Conservation (phyloP, 495 filamentous ascomycete species). For the Neurospora sp. region DNA sequence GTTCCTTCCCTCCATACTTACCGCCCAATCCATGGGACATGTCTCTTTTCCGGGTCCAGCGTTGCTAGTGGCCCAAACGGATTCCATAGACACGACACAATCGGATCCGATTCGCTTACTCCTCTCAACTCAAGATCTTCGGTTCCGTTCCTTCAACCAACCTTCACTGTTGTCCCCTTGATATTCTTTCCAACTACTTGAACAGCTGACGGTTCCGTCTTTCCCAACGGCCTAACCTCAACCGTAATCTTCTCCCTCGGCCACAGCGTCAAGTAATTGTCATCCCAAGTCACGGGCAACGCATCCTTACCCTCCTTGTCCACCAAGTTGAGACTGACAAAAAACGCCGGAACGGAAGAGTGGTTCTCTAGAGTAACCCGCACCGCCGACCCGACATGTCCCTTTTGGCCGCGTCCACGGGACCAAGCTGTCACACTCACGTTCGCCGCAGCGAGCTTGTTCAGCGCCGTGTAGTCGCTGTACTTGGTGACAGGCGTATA, state of each 20-base stretch:
- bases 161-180: background rate
- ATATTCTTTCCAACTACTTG: constrained; percentile 15
- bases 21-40: background rate
- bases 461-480: constrained; percentile 40
- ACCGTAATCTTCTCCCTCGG: constrained; percentile 39
- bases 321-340: constrained; percentile 40
- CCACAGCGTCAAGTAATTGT: constrained; percentile 55
- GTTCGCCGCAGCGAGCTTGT: constrained; percentile 26
- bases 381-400: background rate
- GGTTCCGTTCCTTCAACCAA: background rate
- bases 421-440: constrained; percentile 21
- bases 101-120: too few relatives aligned
- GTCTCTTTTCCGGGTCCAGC: background rate
- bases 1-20: background rate
- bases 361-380: constrained; percentile 41
- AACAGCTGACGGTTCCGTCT: background rate
- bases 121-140: background rate
- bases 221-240: background rate
- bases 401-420: background rate
- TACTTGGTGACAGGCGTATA: constrained; percentile 46
- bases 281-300: constrained; percentile 45
- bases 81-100: too few relatives aligned
- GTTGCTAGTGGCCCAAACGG: too few relatives aligned
- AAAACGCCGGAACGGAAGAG: constrained; percentile 45
- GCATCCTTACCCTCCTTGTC: constrained; percentile 34